These are phyloP conservation scores for Acanthamoeba castellanii DNA, from an alignment of 208 protist species.

Conservation along the genomic window DNA sequence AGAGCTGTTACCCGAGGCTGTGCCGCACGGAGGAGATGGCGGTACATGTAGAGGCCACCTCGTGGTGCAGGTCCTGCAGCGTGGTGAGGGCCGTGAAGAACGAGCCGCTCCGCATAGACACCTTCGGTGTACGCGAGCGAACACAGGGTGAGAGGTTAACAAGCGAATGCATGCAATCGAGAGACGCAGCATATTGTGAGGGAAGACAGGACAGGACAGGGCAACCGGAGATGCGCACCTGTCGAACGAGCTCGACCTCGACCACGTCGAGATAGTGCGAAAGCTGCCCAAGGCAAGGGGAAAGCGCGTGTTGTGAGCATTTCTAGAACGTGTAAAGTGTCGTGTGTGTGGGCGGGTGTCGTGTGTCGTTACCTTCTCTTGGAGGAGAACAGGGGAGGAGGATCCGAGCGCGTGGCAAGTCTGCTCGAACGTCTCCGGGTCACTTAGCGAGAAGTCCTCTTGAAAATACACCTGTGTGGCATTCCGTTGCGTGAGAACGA, in stretches of 20 bases:
- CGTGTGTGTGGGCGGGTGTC: too few species aligned
- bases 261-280: slow-evolving; percentile 75
- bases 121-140: neutral
- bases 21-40: slow-evolving; percentile 47
- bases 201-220: neutral
- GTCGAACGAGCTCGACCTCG: slow-evolving; percentile 69
- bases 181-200: too few species aligned
- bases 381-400: slow-evolving; percentile 30
- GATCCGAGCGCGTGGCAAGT: slow-evolving; percentile 21
- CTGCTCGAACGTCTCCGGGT: slow-evolving; percentile 72
- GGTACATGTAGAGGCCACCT: slow-evolving; percentile 51
- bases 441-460: slow-evolving; percentile 53
- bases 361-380: slow-evolving; percentile 45
- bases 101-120: slow-evolving; percentile 49
- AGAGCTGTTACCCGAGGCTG: neutral
- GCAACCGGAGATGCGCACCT: neutral
- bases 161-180: neutral
- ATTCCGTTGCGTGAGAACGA: neutral
- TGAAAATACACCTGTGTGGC: slow-evolving; percentile 50
- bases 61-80: slow-evolving; percentile 68
- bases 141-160: neutral
- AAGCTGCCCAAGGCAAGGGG: neutral
- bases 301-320: neutral
- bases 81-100: slow-evolving; percentile 58
- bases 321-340: neutral